Conservation (phyloP, 768 basidiomycete species). For the Floccularia luteovirens region DNA sequence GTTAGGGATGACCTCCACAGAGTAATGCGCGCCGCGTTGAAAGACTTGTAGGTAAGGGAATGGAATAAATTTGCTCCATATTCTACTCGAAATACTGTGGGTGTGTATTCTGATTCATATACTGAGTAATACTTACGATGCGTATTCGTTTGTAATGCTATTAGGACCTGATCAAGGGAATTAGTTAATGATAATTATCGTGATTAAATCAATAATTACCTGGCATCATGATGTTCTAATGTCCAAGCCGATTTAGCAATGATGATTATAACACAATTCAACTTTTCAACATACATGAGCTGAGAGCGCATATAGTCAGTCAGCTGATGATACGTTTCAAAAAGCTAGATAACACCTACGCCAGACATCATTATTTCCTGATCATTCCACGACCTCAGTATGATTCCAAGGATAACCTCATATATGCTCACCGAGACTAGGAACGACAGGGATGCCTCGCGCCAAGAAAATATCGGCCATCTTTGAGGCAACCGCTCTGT, state of each 20-base stretch:
- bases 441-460: constrained; percentile 71
- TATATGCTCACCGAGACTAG: constrained; percentile 55
- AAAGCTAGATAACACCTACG: constrained; percentile 38
- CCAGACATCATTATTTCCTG: constrained; percentile 91
- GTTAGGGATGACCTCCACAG: constrained; percentile 72
- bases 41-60: constrained; percentile 75
- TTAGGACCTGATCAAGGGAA: constrained; percentile 45
- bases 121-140: constrained; percentile 39
- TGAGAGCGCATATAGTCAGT: constrained; percentile 15
- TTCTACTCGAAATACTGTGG: constrained; percentile 30
- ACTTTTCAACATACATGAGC: constrained; percentile 43
- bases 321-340: no score
- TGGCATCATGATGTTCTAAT: constrained; percentile 57
- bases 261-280: not conserved
- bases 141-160: constrained; percentile 58
- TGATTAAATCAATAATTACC: constrained; percentile 25
- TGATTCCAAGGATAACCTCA: not conserved
- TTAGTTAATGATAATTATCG: not conserved
- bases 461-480: constrained; percentile 71
- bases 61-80: constrained; percentile 81
- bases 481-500: constrained; percentile 54
- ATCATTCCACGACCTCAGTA: not conserved
- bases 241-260: constrained; percentile 8
- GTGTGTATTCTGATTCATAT: constrained; percentile 5
- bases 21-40: constrained; percentile 81